phyloP scores from a whole-genome alignment of 306 rosid genomes.

The Prunus davidiana region DNA sequence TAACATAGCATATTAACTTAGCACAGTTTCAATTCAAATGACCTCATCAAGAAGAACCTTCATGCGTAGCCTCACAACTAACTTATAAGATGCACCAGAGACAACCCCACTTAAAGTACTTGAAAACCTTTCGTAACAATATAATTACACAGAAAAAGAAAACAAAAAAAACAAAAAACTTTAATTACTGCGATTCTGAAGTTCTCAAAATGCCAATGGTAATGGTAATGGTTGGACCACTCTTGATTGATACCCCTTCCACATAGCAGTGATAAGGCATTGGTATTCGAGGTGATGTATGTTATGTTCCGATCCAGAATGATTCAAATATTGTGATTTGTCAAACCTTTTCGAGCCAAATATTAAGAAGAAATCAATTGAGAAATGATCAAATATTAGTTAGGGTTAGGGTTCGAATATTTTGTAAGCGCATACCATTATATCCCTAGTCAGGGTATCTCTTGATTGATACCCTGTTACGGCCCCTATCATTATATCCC shows the following conservation, averaged over 20 bases:
- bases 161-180: not conserved
- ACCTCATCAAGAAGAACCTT: not conserved
- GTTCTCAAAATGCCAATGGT: not conserved
- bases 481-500: constrained; percentile 30
- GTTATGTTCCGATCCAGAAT: too few species aligned
- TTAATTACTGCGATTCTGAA: not conserved
- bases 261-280: not conserved
- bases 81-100: not conserved
- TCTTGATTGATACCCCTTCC: not conserved
- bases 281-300: not conserved
- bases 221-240: constrained; percentile 1
- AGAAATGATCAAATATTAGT: too few species aligned
- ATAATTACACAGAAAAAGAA: not conserved
- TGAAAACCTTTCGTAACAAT: not conserved
- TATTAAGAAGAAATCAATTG: too few species aligned
- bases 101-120: not conserved
- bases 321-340: too few species aligned
- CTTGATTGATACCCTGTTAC: not conserved
- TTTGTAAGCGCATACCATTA: too few species aligned
- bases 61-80: not conserved
- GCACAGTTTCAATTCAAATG: too few species aligned
- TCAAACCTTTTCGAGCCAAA: too few species aligned
- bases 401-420: too few species aligned
- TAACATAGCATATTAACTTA: too few species aligned
- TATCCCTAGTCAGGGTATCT: too few species aligned